These are phyloP conservation scores for Monosporascus sp. DNA, from an alignment of 2,329 filamentous ascomycete species.

Conservation along the genomic window DNA sequence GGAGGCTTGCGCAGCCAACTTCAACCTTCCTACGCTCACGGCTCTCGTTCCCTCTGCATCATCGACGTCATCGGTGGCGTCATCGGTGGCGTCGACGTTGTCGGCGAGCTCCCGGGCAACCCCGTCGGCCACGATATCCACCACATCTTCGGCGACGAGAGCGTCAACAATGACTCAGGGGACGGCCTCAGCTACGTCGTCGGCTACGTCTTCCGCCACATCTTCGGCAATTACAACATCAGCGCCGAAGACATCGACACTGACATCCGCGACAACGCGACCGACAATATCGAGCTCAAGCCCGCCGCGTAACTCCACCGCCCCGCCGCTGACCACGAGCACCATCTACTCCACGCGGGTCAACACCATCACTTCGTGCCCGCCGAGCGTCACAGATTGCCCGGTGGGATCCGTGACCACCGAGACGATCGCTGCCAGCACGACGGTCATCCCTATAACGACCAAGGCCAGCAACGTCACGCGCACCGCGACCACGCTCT, in stretches of 20 bases:
- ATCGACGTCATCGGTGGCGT: constrained; percentile 37
- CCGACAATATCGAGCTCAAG: no score
- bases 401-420: constrained; percentile 24
- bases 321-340: constrained; percentile 7
- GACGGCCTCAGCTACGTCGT: background rate
- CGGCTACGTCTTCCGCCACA: constrained; percentile 1
- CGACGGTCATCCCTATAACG: constrained; percentile 6
- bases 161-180: constrained; percentile 2
- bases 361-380: constrained; percentile 53
- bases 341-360: constrained; percentile 42
- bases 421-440: constrained; percentile 16
- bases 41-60: constrained; percentile 40
- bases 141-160: background rate
- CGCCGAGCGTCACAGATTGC: constrained; percentile 47
- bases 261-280: no score
- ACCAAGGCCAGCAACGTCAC: background rate
- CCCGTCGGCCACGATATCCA: constrained; percentile 5
- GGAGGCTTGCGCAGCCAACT: constrained; percentile 47
- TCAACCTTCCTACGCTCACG: constrained; percentile 31
- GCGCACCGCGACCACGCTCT: constrained; percentile 1
- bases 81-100: constrained; percentile 27
- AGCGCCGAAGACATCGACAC: no score
- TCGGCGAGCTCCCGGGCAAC: constrained; percentile 6
- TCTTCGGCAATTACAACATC: background rate
- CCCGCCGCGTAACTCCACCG: background rate